These are phyloP conservation scores for Epithemia pelagica DNA, from an alignment of 108 stramenopile genomes.

Conservation along the genomic window DNA sequence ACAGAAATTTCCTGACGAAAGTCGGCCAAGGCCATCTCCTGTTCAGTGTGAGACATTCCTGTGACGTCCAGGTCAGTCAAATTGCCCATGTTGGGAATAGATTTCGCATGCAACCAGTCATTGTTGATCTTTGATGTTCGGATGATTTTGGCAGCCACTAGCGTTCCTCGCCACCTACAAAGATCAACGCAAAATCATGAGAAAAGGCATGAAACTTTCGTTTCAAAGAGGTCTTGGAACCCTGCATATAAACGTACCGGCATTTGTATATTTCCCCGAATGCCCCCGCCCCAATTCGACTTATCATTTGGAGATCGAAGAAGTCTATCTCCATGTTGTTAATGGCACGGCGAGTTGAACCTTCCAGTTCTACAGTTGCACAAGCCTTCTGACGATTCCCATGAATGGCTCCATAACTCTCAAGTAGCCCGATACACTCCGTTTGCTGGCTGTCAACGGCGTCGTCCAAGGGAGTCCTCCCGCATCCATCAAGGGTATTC, in stretches of 20 bases:
- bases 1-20: constrained; percentile 74
- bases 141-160: constrained; percentile 86
- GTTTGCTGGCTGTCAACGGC: too few relatives aligned
- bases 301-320: constrained; percentile 74
- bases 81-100: constrained; percentile 19
- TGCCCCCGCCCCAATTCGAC: constrained; percentile 78
- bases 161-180: constrained; percentile 82
- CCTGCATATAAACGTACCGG: too few relatives aligned
- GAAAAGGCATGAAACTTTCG: too few relatives aligned
- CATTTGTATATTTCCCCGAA: constrained; percentile 90
- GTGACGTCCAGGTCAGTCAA: constrained; percentile 35
- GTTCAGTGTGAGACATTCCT: constrained; percentile 33
- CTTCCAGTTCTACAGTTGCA: neutral
- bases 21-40: constrained; percentile 61
- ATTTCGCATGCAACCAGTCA: constrained; percentile 64
- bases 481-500: too few relatives aligned
- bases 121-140: constrained; percentile 63
- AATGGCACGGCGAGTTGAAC: constrained; percentile 22
- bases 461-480: too few relatives aligned
- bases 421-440: too few relatives aligned
- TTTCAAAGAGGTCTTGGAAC: too few relatives aligned
- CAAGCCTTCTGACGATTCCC: too few relatives aligned
- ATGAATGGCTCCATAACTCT: too few relatives aligned
- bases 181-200: too few relatives aligned
- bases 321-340: constrained; percentile 71